Conservation (phyloP, 306 rosid genomes). For the Gastrolobium bilobum region DNA sequence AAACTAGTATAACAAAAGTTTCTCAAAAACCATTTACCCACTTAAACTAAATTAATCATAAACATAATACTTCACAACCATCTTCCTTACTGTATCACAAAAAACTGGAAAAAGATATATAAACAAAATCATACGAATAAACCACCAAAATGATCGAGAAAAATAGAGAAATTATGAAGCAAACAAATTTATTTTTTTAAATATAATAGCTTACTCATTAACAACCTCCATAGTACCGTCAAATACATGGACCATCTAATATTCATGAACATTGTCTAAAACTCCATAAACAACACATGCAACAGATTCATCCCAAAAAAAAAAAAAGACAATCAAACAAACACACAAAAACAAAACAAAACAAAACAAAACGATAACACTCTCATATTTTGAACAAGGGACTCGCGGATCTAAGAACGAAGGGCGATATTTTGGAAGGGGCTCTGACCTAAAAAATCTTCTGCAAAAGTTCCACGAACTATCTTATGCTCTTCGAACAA, state of each 20-base stretch:
- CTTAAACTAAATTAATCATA: slow-evolving; percentile 13
- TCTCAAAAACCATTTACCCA: not conserved
- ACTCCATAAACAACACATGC: slow-evolving; percentile 28
- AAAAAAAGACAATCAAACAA: not conserved
- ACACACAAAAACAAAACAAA: not conserved
- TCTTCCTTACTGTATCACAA: not conserved
- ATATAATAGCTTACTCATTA: not conserved
- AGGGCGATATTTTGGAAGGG: slow-evolving; percentile 48
- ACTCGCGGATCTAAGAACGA: slow-evolving; percentile 56
- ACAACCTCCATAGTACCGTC: not conserved
- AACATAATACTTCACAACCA: slow-evolving; percentile 1
- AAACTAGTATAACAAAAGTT: slow-evolving; percentile 12
- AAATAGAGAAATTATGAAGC: not conserved
- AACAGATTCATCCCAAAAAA: slow-evolving; percentile 13
- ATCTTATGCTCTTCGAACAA: slow-evolving; percentile 3
- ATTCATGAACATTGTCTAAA: not conserved
- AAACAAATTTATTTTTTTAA: not conserved
- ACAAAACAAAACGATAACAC: not conserved
- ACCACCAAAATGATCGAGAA: slow-evolving; percentile 1
- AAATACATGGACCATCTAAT: slow-evolving; percentile 1
- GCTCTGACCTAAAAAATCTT: slow-evolving; percentile 46
- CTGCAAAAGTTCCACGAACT: not conserved
- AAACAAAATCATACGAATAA: not conserved
- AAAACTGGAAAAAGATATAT: not conserved
- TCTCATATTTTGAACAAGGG: slow-evolving; percentile 21